Base-by-base conservation (phyloP, 129 eudicot species). In the Artemisia argyi region DNA sequence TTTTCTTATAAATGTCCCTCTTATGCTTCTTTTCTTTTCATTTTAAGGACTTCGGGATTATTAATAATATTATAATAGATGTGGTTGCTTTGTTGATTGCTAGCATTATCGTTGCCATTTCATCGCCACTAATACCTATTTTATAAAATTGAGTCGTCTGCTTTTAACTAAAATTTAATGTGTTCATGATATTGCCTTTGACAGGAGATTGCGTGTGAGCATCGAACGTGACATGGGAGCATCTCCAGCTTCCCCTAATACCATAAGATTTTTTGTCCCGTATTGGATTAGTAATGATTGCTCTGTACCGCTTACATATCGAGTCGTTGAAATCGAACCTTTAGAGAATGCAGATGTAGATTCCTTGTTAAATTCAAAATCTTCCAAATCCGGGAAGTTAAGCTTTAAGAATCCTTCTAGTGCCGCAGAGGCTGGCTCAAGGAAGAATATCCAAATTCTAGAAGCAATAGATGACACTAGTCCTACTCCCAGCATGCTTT, bases 211-310 rank as follows among this genome's bases (percentile, higher is more conserved):
- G 77, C 91, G 99, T 65, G 97, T 95, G 81, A 90, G 99, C 85
- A 83, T 95, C 50, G 99, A 95, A 79, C 97, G 96, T 59, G 99
- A 95, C 74, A 75, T 85, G 89, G 99, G 99, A 72, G 89, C 94
- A 79, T 84, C 89, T 53, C 66, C 83, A 64, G 90, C 96, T 68
- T 85, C 97, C 17, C 93, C 97, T 3, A 95, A 95, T 72, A 91
- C 87, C 64, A 81, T 95, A 32, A 83, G 99, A 76, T 83, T 95
- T 76, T 95, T 88, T 81, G 91, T 95, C 59, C 99, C 99, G 12
- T 95, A 95, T 68, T 95, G 99, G 99, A 88, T 95, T 60, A 83
- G 75, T 66, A 95, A 95, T 63, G 91, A 86, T 30, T 84, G 86
- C 48, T 82, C 83, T 79, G 74, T 95, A 35, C 76, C 86, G 17